Evolutionary conservation across 2,329 filamentous ascomycete genomes (phyloP), one percentile per base, ranked within the genome.

Genomic region (Fusarium euwallaceae): DNA sequence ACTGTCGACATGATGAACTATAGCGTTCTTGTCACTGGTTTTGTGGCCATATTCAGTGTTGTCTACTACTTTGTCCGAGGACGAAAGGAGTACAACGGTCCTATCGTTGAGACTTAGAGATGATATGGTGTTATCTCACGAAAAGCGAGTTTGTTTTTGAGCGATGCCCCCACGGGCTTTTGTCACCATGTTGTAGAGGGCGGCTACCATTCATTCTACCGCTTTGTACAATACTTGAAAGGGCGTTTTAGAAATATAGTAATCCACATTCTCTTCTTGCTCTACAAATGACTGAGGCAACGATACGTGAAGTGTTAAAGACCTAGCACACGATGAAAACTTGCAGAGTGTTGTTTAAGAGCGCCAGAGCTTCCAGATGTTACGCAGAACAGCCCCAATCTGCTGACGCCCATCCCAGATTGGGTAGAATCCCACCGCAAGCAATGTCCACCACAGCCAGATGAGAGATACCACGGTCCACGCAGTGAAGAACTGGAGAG

Each of bases 21-120:
- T 72, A 85, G 82, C 24, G 79, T 86, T 10, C 72, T 88, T 3
- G 82, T 88, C 0, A 87, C 85, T 17, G 84, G 81, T 0, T 80
- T 77, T 0, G 81, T 85, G 1, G 71, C 85, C 5, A 74, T 86
- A 1, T 86, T 88, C 56, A 86, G 85, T 56, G 76, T 87, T 4
- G 66, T 86, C 2, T 89, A 86, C 79, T 89, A 88, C 67, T 74
- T 84, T 34, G 39, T 83, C 0, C 81, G 82, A 66, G 87, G 84
- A 0, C 82, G 79, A 59, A 81, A 83, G 51, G 82, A 83, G 60
- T 89, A 88, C 59, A 82, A 84, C 12, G 87, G 87, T 3, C 87
- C 87, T 6, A 76, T 85, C 9, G 64, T 82, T 5, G 80, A 82
- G 48, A 72, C 71, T 59, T 79, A 63, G 27, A 29, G 11, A 20